Evolutionary conservation across 2,329 filamentous ascomycete genomes (phyloP), one percentile per base, ranked within the genome.

Genomic region (Phoma sp.): DNA sequence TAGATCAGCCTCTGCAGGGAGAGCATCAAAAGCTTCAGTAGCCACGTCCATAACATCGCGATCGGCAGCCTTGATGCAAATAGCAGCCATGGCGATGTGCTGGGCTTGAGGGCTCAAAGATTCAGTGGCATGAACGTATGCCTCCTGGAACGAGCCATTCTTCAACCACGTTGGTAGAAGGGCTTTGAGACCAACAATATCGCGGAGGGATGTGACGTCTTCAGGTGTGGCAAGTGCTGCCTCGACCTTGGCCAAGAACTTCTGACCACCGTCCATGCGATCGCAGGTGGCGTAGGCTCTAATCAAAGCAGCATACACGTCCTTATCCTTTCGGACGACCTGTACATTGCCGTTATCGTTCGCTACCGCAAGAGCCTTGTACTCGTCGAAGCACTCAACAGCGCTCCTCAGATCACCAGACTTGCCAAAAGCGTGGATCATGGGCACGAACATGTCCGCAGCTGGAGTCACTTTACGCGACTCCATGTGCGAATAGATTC

Each of bases 351-450:
- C 92, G 35, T 84, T 85, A 74, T 97, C 90, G 72, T 95, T 85
- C 35, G 89, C 87, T 47, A 98, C 86, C n/a, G 94, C 93, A 37
- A 97, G 82, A 40, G 86, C 85, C 70, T 92, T 92, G 82, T 98
- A 98, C 76, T 96, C 91, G 62, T 96, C 94, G 78, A 97, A 99
- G 77, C 92, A 92, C 74, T 96, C 92, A 6, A 98, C 91, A 19
- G 93, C 95, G 65, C 90, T 96, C 67, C 88, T 83, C 39, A 98
- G 79, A 72, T 98, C 92, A 44, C 92, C 90, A 10, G 84, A 85
- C 37, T 85, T 84, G 57, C 91, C 91, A 71, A 96, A 98, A 0
- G 93, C 92, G n/a, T 90, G 88, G 73, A 99, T 97, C 91, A 99
- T 96, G 17, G 88, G 85, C 1, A 92, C 90, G 77, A 96, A 98